Base-by-base conservation (phyloP, 2,329 filamentous ascomycete species). In the Penicillium sp. region DNA sequence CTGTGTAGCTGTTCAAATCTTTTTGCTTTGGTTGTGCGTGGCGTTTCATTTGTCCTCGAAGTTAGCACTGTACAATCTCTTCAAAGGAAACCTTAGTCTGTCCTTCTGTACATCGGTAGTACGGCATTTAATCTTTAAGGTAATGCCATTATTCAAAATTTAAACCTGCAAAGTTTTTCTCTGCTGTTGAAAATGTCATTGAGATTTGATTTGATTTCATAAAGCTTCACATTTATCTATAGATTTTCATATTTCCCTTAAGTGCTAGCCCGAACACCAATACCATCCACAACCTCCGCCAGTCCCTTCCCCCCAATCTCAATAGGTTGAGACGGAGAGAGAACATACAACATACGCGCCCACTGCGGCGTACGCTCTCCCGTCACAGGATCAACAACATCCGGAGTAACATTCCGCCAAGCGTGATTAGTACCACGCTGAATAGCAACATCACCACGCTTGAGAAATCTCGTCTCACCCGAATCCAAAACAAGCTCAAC, bases 391-490 rank as follows among this genome's bases (percentile, higher is more conserved):
- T 57, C 54, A 9, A 68, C 56, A 33, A 45, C 42, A 63, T 78
- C 62, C 30, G 67, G 62, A 2, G 62, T 69, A 2, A 65, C 55
- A 61, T 80, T 81, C 42, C 70, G 68, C 79, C 79, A 81, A 28
- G 71, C 72, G 67, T 78, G 76, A 53, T 72, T 75, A 4, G 76
- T 77, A 0, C 66, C 71, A 12, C 84, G 74, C 73, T 86, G 83
- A 17, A 86, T 79, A 3, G 80, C 80, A n/a, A 85, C 75, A 69
- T 86, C 84, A 1, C 84, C 84, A 4, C 79, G 72, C 58, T 75
- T 76, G 74, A 86, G 73, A 30, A 76, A 60, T 58, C 78, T 76
- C 56, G 70, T 76, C 63, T 81, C 81, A 0, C 84, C 84, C 15
- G 78, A 79, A 62, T 84, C 84, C 9, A 86, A 72, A 2, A 81